Base-by-base conservation (phyloP, 495 filamentous ascomycete species). In the Podospora sp. region DNA sequence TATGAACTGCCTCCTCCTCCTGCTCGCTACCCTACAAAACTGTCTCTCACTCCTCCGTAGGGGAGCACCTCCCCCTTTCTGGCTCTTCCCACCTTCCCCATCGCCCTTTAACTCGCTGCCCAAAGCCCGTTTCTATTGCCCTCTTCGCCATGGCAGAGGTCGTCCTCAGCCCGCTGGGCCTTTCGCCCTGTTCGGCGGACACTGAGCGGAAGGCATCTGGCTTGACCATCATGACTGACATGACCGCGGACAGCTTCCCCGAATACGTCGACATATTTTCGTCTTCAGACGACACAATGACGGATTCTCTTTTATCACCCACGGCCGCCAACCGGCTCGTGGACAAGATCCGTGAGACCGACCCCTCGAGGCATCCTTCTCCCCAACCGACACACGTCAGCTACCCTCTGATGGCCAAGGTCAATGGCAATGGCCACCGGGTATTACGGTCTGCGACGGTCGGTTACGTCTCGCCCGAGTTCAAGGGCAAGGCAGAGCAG, bases 381-480 rank as follows among this genome's bases (percentile, higher is more conserved):
- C 95, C 95, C 7, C 92, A 96, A 73, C 93, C 94, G 22, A 94
- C 92, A 25, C 94, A 97, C 74, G 79, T 97, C 76, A 90, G 87
- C 70, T 86, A 95, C n/a, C 90, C 91, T 6, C 82, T 85, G 35
- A 83, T 85, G 52, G 77, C 86, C 63, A 80, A 81, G 56, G 83
- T 85, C 71, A 82, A 82, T 66, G 82, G 79, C 69, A 86, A 85
- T 71, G 83, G 83, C 20, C 83, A 86, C 71, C 78, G 87, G 56
- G 83, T 96, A 27, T 82, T 98, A 40, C 91, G 91, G 9, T 94
- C 95, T 70, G 89, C 92, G 70, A 94, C 93, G n/a, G 89, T 95
- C 18, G 95, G 95, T 70, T 99, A 99, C 80, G 88, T 97, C 66
- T 94, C 95, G 7, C 93, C 95, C 40, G 93, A 92, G 63, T 99